These are phyloP conservation scores for Saccharomycopsis crataegensis DNA, from an alignment of 1,139 yeast genomes.

Conservation along the genomic window DNA sequence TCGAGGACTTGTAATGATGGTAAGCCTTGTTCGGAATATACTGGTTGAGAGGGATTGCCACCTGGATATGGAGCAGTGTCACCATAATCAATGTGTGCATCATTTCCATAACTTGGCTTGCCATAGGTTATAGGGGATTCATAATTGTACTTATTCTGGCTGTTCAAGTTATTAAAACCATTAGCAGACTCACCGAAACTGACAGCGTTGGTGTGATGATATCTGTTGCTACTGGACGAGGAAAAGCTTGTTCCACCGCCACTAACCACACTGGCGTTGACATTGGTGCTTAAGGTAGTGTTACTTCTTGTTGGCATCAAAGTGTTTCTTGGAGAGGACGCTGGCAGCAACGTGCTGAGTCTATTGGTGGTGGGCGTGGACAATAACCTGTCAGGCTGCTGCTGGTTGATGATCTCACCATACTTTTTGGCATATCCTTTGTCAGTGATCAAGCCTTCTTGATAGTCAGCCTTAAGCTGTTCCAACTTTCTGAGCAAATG, in stretches of 20 bases:
- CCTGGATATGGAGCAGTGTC: neutral
- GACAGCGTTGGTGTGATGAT: too few relatives aligned
- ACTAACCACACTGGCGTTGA: neutral
- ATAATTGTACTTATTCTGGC: too few relatives aligned
- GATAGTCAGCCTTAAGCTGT: constrained; percentile 41
- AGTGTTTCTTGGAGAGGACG: neutral
- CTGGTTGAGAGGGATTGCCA: neutral
- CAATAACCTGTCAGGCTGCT: neutral
- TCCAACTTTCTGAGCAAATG: constrained; percentile 16
- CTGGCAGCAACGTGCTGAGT: neutral
- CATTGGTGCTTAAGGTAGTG: neutral
- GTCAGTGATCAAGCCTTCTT: constrained; percentile 61
- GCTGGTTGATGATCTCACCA: constrained; percentile 1
- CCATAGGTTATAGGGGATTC: too few relatives aligned
- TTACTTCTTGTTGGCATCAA: neutral
- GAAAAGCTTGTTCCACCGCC: neutral
- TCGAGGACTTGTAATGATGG: neutral
- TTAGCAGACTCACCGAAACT: too few relatives aligned
- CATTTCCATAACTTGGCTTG: too few relatives aligned
- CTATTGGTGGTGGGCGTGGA: neutral
- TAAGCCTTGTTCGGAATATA: neutral
- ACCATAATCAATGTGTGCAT: too few relatives aligned
- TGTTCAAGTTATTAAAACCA: too few relatives aligned
- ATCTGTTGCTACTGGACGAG: neutral
- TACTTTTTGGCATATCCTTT: constrained; percentile 55